Conservation (phyloP, 176 grass and related monocot genomes). For the Musa acuminata region DNA sequence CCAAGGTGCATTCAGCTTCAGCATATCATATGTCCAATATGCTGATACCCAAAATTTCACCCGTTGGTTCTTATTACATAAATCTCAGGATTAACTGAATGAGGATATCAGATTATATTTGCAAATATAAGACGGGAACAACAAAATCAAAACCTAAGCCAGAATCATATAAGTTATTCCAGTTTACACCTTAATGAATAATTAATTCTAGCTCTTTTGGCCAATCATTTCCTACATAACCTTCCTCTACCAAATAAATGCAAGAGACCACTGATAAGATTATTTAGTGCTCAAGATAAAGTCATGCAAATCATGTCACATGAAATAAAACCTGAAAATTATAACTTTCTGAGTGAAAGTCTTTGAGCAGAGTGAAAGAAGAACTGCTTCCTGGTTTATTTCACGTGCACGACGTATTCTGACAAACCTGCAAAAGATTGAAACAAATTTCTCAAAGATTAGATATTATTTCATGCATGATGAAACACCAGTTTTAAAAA, state of each 20-base stretch:
- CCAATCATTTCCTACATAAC: neutral
- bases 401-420: slow-evolving; percentile 77
- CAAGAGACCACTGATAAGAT: neutral
- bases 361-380: slow-evolving; percentile 91
- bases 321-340: slow-evolving; percentile 69
- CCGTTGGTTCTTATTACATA: neutral
- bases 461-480: neutral
- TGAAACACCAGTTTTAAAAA: neutral
- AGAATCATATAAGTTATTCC: too few species aligned
- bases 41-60: too few species aligned
- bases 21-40: too few species aligned
- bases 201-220: too few species aligned
- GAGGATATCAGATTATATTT: neutral
- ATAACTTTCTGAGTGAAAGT: slow-evolving; percentile 85
- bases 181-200: too few species aligned
- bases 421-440: slow-evolving; percentile 40
- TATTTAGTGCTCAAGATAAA: slow-evolving; percentile 6
- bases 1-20: too few species aligned
- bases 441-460: neutral
- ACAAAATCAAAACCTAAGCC: too few species aligned
- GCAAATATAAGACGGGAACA: neutral
- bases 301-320: slow-evolving; percentile 13
- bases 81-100: neutral
- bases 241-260: neutral
- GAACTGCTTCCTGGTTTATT: slow-evolving; percentile 89